Conservation (phyloP, 2,329 filamentous ascomycete genomes). For the Pseudomassariella vexata region DNA sequence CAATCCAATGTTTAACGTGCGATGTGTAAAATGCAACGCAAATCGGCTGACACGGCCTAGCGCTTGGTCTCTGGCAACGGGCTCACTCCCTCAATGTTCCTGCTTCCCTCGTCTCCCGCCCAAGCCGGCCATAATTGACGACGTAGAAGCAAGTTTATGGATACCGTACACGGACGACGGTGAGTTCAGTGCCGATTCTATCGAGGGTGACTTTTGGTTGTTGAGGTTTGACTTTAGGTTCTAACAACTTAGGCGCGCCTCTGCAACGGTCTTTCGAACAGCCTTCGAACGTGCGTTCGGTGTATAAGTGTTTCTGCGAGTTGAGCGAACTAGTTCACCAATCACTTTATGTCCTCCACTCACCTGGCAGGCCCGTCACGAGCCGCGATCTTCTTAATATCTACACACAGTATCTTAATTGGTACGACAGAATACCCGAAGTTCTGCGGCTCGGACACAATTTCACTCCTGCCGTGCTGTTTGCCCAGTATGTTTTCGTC, state of each 20-base stretch:
- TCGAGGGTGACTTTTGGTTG: neutral
- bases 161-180: constrained; percentile 54
- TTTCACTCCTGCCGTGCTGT: constrained; percentile 67
- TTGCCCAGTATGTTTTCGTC: too few relatives aligned
- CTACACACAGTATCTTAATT: constrained; percentile 64
- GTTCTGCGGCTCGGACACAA: constrained; percentile 60
- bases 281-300: constrained; percentile 61
- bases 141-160: constrained; percentile 55
- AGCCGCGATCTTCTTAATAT: constrained; percentile 57
- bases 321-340: constrained; percentile 70
- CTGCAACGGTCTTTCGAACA: constrained; percentile 52
- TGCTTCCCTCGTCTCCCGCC: constrained; percentile 49
- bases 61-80: constrained; percentile 61
- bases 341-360: constrained; percentile 66
- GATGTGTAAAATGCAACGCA: too few relatives aligned
- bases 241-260: constrained; percentile 36
- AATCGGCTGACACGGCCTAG: too few relatives aligned
- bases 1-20: too few relatives aligned
- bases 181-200: constrained; percentile 23
- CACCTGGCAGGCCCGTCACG: constrained; percentile 59
- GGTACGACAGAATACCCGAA: constrained; percentile 64
- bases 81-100: constrained; percentile 55
- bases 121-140: constrained; percentile 54
- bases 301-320: constrained; percentile 64
- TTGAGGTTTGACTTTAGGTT: constrained; percentile 8